Conservation (phyloP, 345 rosid genomes). For the Eucalyptus albens region DNA sequence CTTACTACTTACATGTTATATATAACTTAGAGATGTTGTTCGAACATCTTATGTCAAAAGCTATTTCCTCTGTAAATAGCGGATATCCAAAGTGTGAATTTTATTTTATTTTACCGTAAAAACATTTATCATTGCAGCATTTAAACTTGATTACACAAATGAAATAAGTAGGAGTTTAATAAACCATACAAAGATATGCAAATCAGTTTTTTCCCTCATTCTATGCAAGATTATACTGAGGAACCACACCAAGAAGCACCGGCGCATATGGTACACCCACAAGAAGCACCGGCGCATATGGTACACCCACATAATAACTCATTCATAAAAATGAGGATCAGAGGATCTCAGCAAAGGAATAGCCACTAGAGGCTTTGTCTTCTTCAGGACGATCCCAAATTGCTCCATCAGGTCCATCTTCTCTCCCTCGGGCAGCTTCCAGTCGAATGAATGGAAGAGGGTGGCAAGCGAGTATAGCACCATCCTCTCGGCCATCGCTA, state of each 20-base stretch:
- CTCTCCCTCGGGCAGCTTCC: constrained; percentile 27
- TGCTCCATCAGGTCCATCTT: constrained; percentile 33
- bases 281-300: neutral
- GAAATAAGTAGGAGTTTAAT: neutral
- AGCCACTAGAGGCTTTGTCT: constrained; percentile 31
- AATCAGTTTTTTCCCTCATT: neutral
- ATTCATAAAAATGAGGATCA: constrained; percentile 19
- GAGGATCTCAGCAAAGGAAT: constrained; percentile 45
- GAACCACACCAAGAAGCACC: neutral
- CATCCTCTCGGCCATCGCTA: constrained; percentile 66
- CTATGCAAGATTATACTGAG: neutral
- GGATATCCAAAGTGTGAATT: neutral
- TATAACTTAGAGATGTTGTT: neutral
- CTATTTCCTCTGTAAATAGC: neutral
- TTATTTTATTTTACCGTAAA: neutral
- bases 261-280: neutral
- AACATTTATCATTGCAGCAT: neutral
- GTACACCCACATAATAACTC: neutral
- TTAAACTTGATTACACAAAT: neutral
- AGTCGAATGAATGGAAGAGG: constrained; percentile 55
- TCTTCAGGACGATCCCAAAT: constrained; percentile 69
- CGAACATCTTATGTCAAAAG: neutral
- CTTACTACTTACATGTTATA: neutral
- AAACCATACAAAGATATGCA: neutral
- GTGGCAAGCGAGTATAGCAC: constrained; percentile 44